Base-by-base conservation (phyloP, 2,329 filamentous ascomycete genomes). In the Trichoderma sp. region DNA sequence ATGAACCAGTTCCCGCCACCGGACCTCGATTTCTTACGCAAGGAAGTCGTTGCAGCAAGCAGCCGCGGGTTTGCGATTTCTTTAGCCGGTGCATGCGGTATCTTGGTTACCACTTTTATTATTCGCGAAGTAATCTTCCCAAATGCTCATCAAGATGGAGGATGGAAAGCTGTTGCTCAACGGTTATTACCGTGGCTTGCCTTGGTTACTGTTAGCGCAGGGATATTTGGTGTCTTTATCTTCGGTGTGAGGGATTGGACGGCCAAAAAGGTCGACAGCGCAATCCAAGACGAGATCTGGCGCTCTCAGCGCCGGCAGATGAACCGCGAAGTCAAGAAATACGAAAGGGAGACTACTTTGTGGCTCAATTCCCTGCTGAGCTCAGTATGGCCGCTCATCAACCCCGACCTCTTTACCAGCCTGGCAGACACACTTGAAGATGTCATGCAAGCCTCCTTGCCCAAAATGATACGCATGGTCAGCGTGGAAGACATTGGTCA, bases 361-460 rank as follows among this genome's bases (percentile, higher is more conserved):
- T 94, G 92, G 92, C 84, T 94, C 68, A 94, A 94, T 77, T 90
- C 88, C 5, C 79, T 93, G 0, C 77, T 94, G 8, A 83, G 86
- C 4, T 88, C 91, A 1, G 85, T 93, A 6, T 94, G 92, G 92
- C 91, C 91, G 0, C 84, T 94, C 34, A 86, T 94, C 76, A 94
- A 94, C 76, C 92, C 92, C 0, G 92, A 94, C 75, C 84, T 94
- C 2, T 93, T 94, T 75, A 85, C 87, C 1, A 89, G 88, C 39
- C 79, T 93, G 2, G 87, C 89, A 0, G 92, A 94, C 76, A 92
- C 88, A 32, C 85, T 94, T 4, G 92, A 94, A 80, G 92, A 94
- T 78, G 90, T 94, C 62, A 94, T 94, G 92, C 92, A 94, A 81
- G 91, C 92, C 3, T 92, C 90, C 9, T 81, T 93, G 20, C 91